A percentile compares a stretch with the other conserved stretches of the same genome.
Conservation (phyloP, 257 asterid species). For the Fraxinus anomala region DNA sequence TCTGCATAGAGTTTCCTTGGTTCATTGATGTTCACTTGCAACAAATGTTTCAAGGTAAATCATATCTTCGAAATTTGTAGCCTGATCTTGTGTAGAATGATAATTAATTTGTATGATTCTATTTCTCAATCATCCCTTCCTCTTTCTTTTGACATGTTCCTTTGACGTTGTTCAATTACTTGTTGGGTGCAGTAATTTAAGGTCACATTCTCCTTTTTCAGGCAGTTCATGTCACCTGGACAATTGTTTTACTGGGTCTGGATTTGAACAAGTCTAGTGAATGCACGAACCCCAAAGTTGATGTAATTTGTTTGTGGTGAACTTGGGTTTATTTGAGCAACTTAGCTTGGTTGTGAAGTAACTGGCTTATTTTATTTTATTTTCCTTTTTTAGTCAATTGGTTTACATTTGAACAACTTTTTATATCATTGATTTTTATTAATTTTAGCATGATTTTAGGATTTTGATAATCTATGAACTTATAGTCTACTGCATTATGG, state of each 20-base stretch:
- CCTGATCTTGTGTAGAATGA: background rate
- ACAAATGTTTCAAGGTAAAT: background rate
- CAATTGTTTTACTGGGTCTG: background rate
- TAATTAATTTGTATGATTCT: background rate
- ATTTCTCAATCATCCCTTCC: background rate
- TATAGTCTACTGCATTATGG: no score
- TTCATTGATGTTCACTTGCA: background rate
- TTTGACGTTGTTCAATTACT: background rate
- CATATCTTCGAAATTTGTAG: background rate
- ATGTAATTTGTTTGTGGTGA: background rate
- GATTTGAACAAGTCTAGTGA: background rate
- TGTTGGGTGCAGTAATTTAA: background rate
- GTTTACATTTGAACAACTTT: background rate
- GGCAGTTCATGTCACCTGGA: conserved; percentile 6
- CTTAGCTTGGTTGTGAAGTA: no score
- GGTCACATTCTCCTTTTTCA: background rate
- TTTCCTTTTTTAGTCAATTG: background rate
- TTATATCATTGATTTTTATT: background rate
- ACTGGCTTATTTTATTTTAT: background rate
- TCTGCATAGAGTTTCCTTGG: background rate
- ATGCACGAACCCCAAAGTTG: background rate
- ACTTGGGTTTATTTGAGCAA: no score
- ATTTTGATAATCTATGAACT: no score
- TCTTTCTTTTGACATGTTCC: background rate
- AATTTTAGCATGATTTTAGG: background rate